These are phyloP conservation scores for Friedmanniomyces endolithicus DNA, from an alignment of 495 filamentous ascomycete genomes.

Conservation along the genomic window DNA sequence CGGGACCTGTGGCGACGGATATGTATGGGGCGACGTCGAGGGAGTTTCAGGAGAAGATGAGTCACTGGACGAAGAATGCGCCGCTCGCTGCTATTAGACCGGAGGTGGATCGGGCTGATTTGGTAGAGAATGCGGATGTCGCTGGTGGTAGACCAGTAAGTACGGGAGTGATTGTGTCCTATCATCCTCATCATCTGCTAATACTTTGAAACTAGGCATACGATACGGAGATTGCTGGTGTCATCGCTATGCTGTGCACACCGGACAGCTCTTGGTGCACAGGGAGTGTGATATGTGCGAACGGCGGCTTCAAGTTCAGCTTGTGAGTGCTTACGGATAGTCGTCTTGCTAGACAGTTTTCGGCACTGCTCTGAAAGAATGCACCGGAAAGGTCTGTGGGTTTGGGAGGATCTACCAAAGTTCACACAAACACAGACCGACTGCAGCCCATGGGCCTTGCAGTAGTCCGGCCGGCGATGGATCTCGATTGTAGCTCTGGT, in stretches of 20 bases:
- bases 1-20: constrained; percentile 73
- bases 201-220: constrained; percentile 36
- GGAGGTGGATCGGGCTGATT: constrained; percentile 49
- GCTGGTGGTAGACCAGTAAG: constrained; percentile 50
- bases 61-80: constrained; percentile 49
- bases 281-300: constrained; percentile 59
- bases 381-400: too few species aligned
- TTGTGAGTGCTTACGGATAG: not conserved
- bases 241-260: constrained; percentile 72
- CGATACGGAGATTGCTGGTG: constrained; percentile 64
- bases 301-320: constrained; percentile 15
- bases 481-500: too few species aligned
- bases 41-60: constrained; percentile 43
- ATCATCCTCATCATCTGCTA: too few species aligned
- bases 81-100: constrained; percentile 46
- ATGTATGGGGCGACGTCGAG: constrained; percentile 49
- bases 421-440: too few species aligned
- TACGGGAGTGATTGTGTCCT: not conserved
- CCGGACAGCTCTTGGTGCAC: constrained; percentile 68
- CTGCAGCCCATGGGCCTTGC: not conserved
- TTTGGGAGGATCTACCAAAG: too few species aligned
- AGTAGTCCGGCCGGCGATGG: not conserved
- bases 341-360: not conserved
- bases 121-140: constrained; percentile 43
- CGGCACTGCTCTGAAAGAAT: too few species aligned